phyloP scores from a whole-genome alignment of 495 filamentous ascomycete genomes.

The Eremomyces bilateralis region DNA sequence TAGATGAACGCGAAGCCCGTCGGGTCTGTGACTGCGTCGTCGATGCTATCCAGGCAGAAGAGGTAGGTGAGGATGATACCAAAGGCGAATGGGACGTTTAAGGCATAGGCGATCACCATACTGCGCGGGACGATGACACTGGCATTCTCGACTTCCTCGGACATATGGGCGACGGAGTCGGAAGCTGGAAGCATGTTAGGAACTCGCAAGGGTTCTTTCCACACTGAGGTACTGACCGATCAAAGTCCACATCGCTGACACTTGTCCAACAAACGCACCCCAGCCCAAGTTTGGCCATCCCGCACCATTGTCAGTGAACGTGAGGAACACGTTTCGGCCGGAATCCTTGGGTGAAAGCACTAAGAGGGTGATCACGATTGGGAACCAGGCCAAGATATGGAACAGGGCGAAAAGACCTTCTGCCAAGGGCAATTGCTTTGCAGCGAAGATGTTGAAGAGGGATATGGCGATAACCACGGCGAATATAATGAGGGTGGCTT shows the following conservation, averaged over 20 bases:
- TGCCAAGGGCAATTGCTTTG: slow-evolving; percentile 7
- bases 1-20: slow-evolving; percentile 9
- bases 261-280: slow-evolving; percentile 6
- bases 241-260: slow-evolving; percentile 5
- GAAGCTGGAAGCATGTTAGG: slow-evolving; percentile 3
- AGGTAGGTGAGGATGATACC: slow-evolving; percentile 7
- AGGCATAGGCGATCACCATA: slow-evolving; percentile 9
- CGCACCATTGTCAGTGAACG: slow-evolving; percentile 6
- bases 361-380: slow-evolving; percentile 7
- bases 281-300: slow-evolving; percentile 5
- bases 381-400: slow-evolving; percentile 10
- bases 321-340: slow-evolving; percentile 3
- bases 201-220: no score
- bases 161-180: slow-evolving; percentile 11
- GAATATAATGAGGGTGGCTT: slow-evolving; percentile 11
- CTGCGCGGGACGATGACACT: slow-evolving; percentile 8
- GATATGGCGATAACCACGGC: slow-evolving; percentile 5
- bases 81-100: slow-evolving; percentile 12
- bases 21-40: slow-evolving; percentile 4
- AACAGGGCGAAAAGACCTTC: slow-evolving; percentile 11
- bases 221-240: slow-evolving; percentile 1
- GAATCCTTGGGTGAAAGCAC: slow-evolving; percentile 1
- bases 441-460: slow-evolving; percentile 11
- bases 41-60: slow-evolving; percentile 10
- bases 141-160: slow-evolving; percentile 14